These are phyloP conservation scores for Claviceps paspali DNA, from an alignment of 2,329 filamentous ascomycete genomes.

Conservation along the genomic window DNA sequence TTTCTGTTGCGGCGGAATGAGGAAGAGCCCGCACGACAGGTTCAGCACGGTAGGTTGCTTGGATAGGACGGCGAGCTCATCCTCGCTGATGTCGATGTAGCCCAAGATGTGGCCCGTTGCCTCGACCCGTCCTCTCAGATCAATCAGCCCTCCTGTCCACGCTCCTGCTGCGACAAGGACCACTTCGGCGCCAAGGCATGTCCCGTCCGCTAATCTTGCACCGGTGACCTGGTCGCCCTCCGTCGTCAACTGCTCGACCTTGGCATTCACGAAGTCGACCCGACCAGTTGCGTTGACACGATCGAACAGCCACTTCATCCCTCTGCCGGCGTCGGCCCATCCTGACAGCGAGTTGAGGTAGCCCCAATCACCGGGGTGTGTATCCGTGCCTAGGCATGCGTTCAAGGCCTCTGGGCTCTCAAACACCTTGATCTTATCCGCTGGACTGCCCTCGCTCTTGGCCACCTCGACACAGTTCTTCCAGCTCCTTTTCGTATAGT, in stretches of 20 bases:
- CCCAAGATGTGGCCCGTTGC: constrained; percentile 72
- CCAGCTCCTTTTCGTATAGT: constrained; percentile 45
- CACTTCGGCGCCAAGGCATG: constrained; percentile 44
- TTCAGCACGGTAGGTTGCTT: constrained; percentile 60
- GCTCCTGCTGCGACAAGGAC: constrained; percentile 74
- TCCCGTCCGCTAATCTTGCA: constrained; percentile 22
- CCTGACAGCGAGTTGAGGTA: constrained; percentile 63
- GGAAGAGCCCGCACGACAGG: constrained; percentile 55
- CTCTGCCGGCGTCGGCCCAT: constrained; percentile 64
- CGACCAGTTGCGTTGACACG: constrained; percentile 38
- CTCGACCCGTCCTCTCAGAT: constrained; percentile 59
- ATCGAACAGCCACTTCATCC: constrained; percentile 48
- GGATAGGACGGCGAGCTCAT: constrained; percentile 51
- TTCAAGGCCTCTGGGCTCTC: constrained; percentile 29
- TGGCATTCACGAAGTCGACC: constrained; percentile 38
- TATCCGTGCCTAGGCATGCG: constrained; percentile 29
- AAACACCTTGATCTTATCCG: constrained; percentile 28
- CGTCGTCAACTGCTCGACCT: constrained; percentile 27
- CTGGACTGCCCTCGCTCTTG: constrained; percentile 19
- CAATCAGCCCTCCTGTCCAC: constrained; percentile 67
- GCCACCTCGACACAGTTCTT: constrained; percentile 42
- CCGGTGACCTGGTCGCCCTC: constrained; percentile 34
- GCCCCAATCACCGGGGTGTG: constrained; percentile 45
- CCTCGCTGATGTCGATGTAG: constrained; percentile 58
- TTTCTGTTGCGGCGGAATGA: constrained; percentile 49